Conservation (phyloP, 2,329 filamentous ascomycete species). For the Podosphaera xanthii region DNA sequence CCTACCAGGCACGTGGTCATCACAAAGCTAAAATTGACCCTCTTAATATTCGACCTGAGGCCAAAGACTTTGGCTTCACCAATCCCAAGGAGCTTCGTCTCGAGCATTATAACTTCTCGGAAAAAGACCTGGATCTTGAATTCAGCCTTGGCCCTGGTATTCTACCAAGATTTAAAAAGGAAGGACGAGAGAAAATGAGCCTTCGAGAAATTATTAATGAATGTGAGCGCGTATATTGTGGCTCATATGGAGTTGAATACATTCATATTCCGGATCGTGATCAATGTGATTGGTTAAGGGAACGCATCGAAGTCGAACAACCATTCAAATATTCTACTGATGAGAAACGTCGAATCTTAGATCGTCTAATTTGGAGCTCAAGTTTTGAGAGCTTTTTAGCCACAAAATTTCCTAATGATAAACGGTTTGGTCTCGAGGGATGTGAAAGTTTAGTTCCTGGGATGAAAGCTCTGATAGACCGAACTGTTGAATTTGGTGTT, state of each 20-base stretch:
- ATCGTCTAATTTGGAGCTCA: conserved; percentile 94
- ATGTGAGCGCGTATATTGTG: conserved; percentile 91
- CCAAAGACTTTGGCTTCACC: conserved; percentile 61
- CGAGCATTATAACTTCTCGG: conserved; percentile 84
- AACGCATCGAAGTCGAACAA: conserved; percentile 78
- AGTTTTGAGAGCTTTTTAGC: conserved; percentile 91
- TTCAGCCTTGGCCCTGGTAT: conserved; percentile 88
- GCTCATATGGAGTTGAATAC: conserved; percentile 93
- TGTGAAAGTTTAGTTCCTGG: conserved; percentile 91
- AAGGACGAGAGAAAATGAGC: conserved; percentile 83
- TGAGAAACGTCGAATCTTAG: conserved; percentile 92
- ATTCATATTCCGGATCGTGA: conserved; percentile 96
- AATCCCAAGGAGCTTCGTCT: conserved; percentile 83
- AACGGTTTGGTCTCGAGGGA: conserved; percentile 94
- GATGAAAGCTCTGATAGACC: conserved; percentile 98
- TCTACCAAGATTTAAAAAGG: conserved; percentile 74
- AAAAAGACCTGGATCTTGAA: conserved; percentile 80
- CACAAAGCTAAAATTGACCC: conserved; percentile 97
- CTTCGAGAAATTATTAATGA: conserved; percentile 79
- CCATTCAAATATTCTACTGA: conserved; percentile 96
- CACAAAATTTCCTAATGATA: conserved; percentile 98
- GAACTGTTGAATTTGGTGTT: conserved; percentile 92
- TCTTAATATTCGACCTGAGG: conserved; percentile 73
- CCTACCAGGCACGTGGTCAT: conserved; percentile 93
- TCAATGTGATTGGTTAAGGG: conserved; percentile 94